Conservation (phyloP, 2,329 filamentous ascomycete species). For the Pyrenochaeta sp. region DNA sequence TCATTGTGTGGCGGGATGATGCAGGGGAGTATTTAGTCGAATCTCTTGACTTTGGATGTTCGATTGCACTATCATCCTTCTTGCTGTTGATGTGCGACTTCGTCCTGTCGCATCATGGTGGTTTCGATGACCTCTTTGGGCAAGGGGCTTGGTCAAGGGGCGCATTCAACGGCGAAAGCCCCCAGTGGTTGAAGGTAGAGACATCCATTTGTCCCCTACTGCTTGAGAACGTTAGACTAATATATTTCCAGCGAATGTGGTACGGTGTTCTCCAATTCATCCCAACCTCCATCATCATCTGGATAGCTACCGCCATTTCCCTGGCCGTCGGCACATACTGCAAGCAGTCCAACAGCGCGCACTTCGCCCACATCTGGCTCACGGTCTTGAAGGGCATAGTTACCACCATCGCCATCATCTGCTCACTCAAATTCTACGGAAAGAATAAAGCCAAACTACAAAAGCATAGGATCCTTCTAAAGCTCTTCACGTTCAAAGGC, state of each 20-base stretch:
- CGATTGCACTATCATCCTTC: slow-evolving; percentile 40
- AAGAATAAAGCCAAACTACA: slow-evolving; percentile 27
- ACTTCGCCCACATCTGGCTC: slow-evolving; percentile 46
- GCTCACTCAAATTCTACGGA: slow-evolving; percentile 36
- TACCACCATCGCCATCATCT: slow-evolving; percentile 31
- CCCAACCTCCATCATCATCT: slow-evolving; percentile 37
- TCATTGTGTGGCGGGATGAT: slow-evolving; percentile 28
- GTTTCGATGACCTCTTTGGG: slow-evolving; percentile 42
- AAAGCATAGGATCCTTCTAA: slow-evolving; percentile 37
- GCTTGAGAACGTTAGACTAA: not conserved
- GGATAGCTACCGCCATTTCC: slow-evolving; percentile 34
- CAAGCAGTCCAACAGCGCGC: slow-evolving; percentile 35
- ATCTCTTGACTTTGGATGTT: slow-evolving; percentile 38
- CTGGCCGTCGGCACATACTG: slow-evolving; percentile 40
- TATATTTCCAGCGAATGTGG: slow-evolving; percentile 32
- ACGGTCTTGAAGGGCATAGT: slow-evolving; percentile 28
- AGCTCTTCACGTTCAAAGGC: slow-evolving; percentile 44
- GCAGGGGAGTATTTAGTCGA: slow-evolving; percentile 30
- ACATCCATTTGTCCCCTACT: not conserved
- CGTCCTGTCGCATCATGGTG: slow-evolving; percentile 32
- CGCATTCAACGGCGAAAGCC: slow-evolving; percentile 21
- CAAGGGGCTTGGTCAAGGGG: slow-evolving; percentile 22
- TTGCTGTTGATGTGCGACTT: slow-evolving; percentile 44
- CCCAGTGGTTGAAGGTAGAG: slow-evolving; percentile 36
- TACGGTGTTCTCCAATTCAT: slow-evolving; percentile 45